These are phyloP conservation scores for Tricharina praecox DNA, from an alignment of 495 filamentous ascomycete genomes.

Conservation along the genomic window DNA sequence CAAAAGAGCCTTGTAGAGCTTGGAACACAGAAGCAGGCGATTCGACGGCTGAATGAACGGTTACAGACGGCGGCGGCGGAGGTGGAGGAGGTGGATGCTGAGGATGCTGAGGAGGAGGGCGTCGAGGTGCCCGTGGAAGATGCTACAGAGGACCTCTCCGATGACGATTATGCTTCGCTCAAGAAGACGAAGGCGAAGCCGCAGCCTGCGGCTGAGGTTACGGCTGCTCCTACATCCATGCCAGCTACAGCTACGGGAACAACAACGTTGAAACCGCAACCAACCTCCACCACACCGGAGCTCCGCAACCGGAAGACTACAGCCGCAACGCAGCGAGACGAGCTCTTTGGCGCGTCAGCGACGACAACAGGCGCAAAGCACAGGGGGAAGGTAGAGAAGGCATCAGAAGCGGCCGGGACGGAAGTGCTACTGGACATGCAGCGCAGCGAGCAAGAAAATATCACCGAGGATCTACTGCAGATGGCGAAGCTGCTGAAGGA, in stretches of 20 bases:
- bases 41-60: constrained; percentile 20
- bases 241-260: not conserved
- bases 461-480: constrained; percentile 59
- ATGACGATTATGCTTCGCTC: constrained; percentile 6
- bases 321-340: not conserved
- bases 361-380: not conserved
- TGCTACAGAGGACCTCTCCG: constrained; percentile 1
- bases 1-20: constrained; percentile 14
- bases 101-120: constrained; percentile 9
- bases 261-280: not conserved
- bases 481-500: constrained; percentile 66
- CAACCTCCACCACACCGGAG: constrained; percentile 4
- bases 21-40: constrained; percentile 12
- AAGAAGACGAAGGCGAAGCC: constrained; percentile 2
- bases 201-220: not conserved
- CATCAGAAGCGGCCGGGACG: constrained; percentile 9
- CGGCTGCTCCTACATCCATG: not conserved
- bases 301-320: constrained; percentile 14
- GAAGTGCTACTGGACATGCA: constrained; percentile 59
- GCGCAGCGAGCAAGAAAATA: constrained; percentile 63
- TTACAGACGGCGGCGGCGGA: constrained; percentile 12
- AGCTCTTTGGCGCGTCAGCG: constrained; percentile 2
- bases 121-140: not conserved
- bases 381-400: not conserved
- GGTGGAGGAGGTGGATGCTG: constrained; percentile 6